phyloP scores from a whole-genome alignment of 2,329 filamentous ascomycete genomes.

The Arthrobotrys sphaeroides region DNA sequence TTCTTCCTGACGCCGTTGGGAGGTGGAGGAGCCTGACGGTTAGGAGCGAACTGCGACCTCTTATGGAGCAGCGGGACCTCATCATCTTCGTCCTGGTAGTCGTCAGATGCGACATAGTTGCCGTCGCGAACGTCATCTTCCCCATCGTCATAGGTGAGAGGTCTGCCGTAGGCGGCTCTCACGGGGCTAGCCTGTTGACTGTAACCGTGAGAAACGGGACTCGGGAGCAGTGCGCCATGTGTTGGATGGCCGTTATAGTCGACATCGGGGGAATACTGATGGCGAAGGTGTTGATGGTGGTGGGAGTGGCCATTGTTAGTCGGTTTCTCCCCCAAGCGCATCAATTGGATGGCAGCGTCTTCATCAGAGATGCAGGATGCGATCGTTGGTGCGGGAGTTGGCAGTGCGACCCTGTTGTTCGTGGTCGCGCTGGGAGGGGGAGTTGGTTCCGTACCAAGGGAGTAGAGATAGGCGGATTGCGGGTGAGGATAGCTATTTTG shows the following conservation, averaged over 20 bases:
- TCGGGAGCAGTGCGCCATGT: constrained; percentile 19
- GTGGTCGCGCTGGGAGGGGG: constrained; percentile 61
- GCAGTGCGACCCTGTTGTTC: constrained; percentile 71
- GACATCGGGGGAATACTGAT: constrained; percentile 69
- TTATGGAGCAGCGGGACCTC: constrained; percentile 64
- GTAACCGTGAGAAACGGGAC: constrained; percentile 50
- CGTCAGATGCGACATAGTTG: constrained; percentile 58
- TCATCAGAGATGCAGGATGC: constrained; percentile 97
- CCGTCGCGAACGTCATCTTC: constrained; percentile 63
- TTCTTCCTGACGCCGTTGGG: constrained; percentile 52
- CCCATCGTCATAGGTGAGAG: constrained; percentile 71
- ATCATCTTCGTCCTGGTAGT: constrained; percentile 62
- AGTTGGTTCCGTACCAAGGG: constrained; percentile 46
- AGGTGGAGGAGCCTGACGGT: constrained; percentile 62
- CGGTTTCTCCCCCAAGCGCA: constrained; percentile 80
- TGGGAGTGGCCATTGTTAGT: constrained; percentile 36
- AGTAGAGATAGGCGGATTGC: constrained; percentile 51
- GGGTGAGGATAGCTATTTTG: constrained; percentile 41
- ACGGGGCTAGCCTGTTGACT: constrained; percentile 65
- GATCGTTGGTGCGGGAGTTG: constrained; percentile 96
- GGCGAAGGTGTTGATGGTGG: constrained; percentile 28
- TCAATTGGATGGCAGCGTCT: constrained; percentile 95
- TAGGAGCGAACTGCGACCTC: constrained; percentile 63
- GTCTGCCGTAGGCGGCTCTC: constrained; percentile 68
- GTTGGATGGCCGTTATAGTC: constrained; percentile 74